Evolutionary conservation across 305 asterid species (phyloP), one percentile per base, ranked within the genome.

Genomic region (Striga hermonthica): DNA sequence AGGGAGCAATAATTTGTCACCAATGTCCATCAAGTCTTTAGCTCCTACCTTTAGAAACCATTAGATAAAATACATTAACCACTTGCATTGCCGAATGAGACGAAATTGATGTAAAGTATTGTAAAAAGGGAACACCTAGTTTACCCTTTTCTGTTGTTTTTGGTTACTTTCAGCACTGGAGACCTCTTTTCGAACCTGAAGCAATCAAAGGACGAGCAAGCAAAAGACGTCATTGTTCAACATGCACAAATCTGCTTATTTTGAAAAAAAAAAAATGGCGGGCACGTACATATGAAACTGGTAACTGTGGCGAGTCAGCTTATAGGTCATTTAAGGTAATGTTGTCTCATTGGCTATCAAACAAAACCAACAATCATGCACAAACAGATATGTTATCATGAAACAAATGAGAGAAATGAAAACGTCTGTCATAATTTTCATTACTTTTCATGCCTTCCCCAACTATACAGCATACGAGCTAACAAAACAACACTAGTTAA

Each of bases 1-100:
- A 7, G 96, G 99, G 69, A 93, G 87, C 65, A 71, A 74, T 74
- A 93, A 72, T 69, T 74, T 76, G 69, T 93, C 97, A 64, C 97
- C 97, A 47, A 61, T 12, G 62, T 65, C 78, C 87, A 93, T 81
- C 49, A 73, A 67, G 52, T 86, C 95, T 81, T 86, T 90, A 57
- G 97, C 95, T 71, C 86, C 88, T 60, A 93, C 81, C 97, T 86
- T 60, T 41, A 54, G 59, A 68, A 43, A 58, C n/a, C 75, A 80
- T 52, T 54, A 69, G 52, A 67, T 59, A 63, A 38, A 36, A 39
- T 67, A 64, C 11, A 53, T 9, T 14, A 50, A 36, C 2, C 12
- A n/a, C 56, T 16, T 14, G 37, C 37, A 53, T 9, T 22, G 45
- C 57, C 40, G 11, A 39, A 48, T 1, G 55, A 37, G 22, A 59